Base-by-base conservation (phyloP, 129 eudicot species). In the Centrapalus pauciflorus region DNA sequence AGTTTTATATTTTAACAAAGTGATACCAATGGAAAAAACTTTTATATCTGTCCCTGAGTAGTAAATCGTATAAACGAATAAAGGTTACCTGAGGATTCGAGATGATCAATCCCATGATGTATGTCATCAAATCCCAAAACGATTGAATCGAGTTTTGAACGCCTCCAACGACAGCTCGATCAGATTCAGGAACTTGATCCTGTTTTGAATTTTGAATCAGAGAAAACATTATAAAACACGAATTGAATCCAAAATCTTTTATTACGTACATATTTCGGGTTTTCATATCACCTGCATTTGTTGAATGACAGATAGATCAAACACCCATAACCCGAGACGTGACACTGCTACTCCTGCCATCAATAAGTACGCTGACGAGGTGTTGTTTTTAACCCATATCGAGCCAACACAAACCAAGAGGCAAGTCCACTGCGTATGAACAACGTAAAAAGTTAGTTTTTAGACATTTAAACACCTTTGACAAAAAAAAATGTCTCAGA, bases 111-210 rank as follows among this genome's bases (percentile, higher is more conserved):
- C 95, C 99, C 99, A 86, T 86, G 71, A 82, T 67, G 69, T 93
- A 93, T 29, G 92, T 85, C 85, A 89, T 80, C 83, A 93, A 80
- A 55, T 93, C 99, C 80, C 91, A 66, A 32, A 85, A 38, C 29
- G 96, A 82, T 54, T 93, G 99, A 56, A 89, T 81, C 0, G 99
- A 93, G 78, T 89, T 93, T 62, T 93, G 96, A 66, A 93, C 96
- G 5, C 96, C 99, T 29, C 99, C 99, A 55, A 93, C 96, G 17
- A 86, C 78, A 59, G 91, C 84, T 2, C 95, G 82, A 54, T 93
- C 96, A 19, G 82, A 72, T 74, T 88, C 96, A 37, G 77, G 54
- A 62, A 93, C 92, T 43, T 74, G 87, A 82, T 93, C 95, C 99
- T 93, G 69, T 40, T 64, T 54, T 58, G n/a, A n/a, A n/a, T n/a